Percentiles rank a stretch among this genome's conserved stretches.
These are phyloP conservation scores for Sinapis alba DNA, from an alignment of 441 rosid species.

Conservation along the genomic window DNA sequence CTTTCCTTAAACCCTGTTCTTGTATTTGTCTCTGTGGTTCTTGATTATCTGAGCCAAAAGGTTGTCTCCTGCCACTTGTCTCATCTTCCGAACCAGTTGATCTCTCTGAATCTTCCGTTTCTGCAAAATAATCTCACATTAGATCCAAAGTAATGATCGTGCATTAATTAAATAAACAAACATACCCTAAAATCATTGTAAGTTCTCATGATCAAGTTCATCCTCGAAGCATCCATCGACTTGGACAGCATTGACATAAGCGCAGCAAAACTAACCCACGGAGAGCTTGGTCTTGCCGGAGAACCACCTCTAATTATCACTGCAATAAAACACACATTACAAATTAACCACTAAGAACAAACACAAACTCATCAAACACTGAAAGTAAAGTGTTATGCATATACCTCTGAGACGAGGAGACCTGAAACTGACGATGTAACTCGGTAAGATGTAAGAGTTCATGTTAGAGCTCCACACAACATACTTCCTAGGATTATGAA, in stretches of 20 bases:
- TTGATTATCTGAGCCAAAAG: conserved; percentile 38
- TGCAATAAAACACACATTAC: neutral
- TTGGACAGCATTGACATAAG: conserved; percentile 40
- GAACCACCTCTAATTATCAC: conserved; percentile 15
- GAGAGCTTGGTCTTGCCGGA: conserved; percentile 32
- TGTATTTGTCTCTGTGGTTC: conserved; percentile 29
- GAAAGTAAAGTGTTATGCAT: neutral
- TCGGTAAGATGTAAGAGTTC: conserved; percentile 53
- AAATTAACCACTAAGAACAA: neutral
- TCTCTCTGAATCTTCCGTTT: conserved; percentile 34
- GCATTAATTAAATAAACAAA: neutral
- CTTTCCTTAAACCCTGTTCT: conserved; percentile 10
- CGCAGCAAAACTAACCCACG: conserved; percentile 36
- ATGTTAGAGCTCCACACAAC: conserved; percentile 53
- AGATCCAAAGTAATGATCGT: neutral
- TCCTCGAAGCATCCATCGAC: conserved; percentile 36
- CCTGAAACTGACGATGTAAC: conserved; percentile 49
- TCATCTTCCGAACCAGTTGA: conserved; percentile 39
- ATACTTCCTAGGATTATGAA: conserved; percentile 43
- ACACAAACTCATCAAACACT: neutral
- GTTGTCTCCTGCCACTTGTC: conserved; percentile 47
- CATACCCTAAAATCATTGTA: conserved; percentile 44
- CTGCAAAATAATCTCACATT: conserved; percentile 34
- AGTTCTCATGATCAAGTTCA: conserved; percentile 33
- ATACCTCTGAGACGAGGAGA: conserved; percentile 43